phyloP scores from a whole-genome alignment of 257 asterid genomes.

The Verbascum thapsus region DNA sequence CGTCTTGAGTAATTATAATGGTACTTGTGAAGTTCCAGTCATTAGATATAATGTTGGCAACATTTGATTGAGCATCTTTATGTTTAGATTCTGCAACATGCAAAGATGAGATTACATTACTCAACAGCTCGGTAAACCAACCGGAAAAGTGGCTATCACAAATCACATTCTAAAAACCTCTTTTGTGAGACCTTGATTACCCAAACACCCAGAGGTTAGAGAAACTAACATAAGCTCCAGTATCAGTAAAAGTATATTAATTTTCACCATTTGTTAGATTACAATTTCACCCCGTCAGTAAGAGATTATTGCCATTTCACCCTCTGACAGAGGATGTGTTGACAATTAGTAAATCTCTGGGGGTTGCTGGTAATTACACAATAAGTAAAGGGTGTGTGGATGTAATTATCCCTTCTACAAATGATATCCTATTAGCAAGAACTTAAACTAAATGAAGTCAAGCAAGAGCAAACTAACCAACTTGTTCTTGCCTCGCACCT shows the following conservation, averaged over 20 bases:
- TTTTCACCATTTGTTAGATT: too few relatives aligned
- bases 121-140: slow-evolving; percentile 14
- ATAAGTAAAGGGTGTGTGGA: too few relatives aligned
- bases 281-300: too few relatives aligned
- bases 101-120: slow-evolving; percentile 33
- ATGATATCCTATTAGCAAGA: neutral
- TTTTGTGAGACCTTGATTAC: too few relatives aligned
- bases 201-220: too few relatives aligned
- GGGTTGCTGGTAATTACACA: too few relatives aligned
- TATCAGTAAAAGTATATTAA: too few relatives aligned
- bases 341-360: too few relatives aligned
- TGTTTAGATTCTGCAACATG: slow-evolving; percentile 53
- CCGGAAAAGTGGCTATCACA: slow-evolving; percentile 11
- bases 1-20: slow-evolving; percentile 65
- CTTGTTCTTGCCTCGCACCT: slow-evolving; percentile 41
- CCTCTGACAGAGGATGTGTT: too few relatives aligned
- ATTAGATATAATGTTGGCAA: slow-evolving; percentile 37
- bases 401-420: too few relatives aligned
- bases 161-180: neutral
- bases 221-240: too few relatives aligned
- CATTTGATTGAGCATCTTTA: slow-evolving; percentile 32
- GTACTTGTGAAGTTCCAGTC: slow-evolving; percentile 64
- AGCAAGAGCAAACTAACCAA: slow-evolving; percentile 23
- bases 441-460: neutral
- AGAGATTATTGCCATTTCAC: too few relatives aligned